Conservation (phyloP, 331 rosid species). For the Spiraea crenata region DNA sequence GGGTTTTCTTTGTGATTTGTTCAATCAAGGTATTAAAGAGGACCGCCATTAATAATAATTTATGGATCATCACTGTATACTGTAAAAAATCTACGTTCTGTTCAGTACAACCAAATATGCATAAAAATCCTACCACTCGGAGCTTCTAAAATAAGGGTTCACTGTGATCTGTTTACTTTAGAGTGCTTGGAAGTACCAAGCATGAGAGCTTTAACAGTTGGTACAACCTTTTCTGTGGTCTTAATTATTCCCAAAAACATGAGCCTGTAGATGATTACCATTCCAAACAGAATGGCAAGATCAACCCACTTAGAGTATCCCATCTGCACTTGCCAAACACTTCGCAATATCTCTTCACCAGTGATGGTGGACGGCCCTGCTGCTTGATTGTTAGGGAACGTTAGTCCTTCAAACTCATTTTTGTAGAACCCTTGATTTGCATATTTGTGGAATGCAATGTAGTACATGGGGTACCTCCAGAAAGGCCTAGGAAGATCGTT, state of each 20-base stretch:
- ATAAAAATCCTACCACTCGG: too few relatives aligned
- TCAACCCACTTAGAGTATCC: slow-evolving; percentile 70
- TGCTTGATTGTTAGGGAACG: not conserved
- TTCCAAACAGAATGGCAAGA: slow-evolving; percentile 52
- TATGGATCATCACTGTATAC: too few relatives aligned
- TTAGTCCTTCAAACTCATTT: slow-evolving; percentile 55
- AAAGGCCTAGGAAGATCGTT: slow-evolving; percentile 41
- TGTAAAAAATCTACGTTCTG: too few relatives aligned
- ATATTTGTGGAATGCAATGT: slow-evolving; percentile 49
- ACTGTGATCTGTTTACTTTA: too few relatives aligned
- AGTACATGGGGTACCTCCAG: slow-evolving; percentile 56
- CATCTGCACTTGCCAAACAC: slow-evolving; percentile 34
- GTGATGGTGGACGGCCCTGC: not conserved
- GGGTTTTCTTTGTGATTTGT: too few relatives aligned
- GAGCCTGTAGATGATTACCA: slow-evolving; percentile 33
- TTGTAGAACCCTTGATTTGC: slow-evolving; percentile 65
- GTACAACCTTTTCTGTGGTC: slow-evolving; percentile 23
- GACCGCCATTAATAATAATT: too few relatives aligned
- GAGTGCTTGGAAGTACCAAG: too few relatives aligned
- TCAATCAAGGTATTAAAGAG: too few relatives aligned
- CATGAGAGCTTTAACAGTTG: too few relatives aligned
- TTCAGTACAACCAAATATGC: too few relatives aligned
- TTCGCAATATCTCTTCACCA: slow-evolving; percentile 29
- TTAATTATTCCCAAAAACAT: slow-evolving; percentile 39
- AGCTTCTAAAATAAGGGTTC: too few relatives aligned